These are phyloP conservation scores for Penicillium sp. DNA, from an alignment of 2,329 filamentous ascomycete genomes.

Conservation along the genomic window DNA sequence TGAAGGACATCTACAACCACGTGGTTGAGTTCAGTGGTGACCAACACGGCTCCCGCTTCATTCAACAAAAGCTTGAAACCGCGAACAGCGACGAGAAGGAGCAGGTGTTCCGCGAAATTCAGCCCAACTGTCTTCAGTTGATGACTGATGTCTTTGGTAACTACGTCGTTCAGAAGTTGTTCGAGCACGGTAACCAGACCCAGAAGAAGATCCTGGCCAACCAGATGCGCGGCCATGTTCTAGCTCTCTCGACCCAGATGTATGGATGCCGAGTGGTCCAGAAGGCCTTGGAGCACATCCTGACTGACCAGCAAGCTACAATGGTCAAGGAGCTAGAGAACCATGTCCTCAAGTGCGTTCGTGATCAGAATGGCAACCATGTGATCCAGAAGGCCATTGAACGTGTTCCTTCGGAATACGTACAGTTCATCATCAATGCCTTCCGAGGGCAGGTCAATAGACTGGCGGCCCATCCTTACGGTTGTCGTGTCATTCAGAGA, in stretches of 20 bases:
- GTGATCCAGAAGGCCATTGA: constrained; percentile 94
- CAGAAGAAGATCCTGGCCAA: constrained; percentile 86
- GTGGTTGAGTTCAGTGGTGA: constrained; percentile 95
- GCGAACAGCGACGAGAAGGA: constrained; percentile 97
- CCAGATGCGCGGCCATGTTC: constrained; percentile 82
- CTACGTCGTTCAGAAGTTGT: constrained; percentile 97
- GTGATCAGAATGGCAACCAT: constrained; percentile 90
- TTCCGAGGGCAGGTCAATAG: constrained; percentile 72
- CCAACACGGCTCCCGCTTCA: constrained; percentile 92
- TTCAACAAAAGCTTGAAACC: constrained; percentile 85
- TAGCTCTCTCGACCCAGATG: constrained; percentile 77
- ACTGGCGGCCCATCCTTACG: constrained; percentile 77
- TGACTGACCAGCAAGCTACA: constrained; percentile 85
- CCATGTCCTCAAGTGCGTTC: constrained; percentile 73
- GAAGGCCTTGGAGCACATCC: constrained; percentile 86
- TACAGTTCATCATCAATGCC: constrained; percentile 80
- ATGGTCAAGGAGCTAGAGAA: constrained; percentile 79
- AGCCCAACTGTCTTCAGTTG: constrained; percentile 76
- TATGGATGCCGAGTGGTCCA: constrained; percentile 96
- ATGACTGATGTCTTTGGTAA: constrained; percentile 98
- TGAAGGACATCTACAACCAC: constrained; percentile 84
- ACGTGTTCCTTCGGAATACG: constrained; percentile 70
- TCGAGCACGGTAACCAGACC: constrained; percentile 88
- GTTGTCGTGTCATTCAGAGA: constrained; percentile 88
- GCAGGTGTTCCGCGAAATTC: constrained; percentile 81